These are phyloP conservation scores for Auricularia auricula-judae DNA, from an alignment of 768 basidiomycete genomes.

Conservation along the genomic window DNA sequence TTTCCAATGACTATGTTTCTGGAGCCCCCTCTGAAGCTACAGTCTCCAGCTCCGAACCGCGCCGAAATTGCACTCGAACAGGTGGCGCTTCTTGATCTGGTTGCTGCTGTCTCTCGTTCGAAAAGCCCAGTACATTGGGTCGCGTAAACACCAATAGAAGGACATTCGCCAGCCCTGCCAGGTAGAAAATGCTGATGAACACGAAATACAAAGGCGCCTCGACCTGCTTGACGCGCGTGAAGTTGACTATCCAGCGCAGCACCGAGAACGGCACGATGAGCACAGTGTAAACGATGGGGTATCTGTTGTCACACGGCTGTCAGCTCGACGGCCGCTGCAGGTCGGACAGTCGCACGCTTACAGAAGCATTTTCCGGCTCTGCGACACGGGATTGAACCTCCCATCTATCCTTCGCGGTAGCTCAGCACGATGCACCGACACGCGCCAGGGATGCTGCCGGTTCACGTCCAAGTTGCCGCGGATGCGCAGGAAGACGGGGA, in stretches of 20 bases:
- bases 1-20: no score
- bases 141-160: conserved; percentile 26
- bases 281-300: conserved; percentile 28
- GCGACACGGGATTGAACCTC: background rate
- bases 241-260: conserved; percentile 28
- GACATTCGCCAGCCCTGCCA: conserved; percentile 32
- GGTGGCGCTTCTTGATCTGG: no score
- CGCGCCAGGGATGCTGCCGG: conserved; percentile 24
- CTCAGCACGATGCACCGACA: conserved; percentile 2
- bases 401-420: background rate
- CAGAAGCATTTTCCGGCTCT: conserved; percentile 8
- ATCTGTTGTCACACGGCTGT: conserved; percentile 13
- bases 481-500: conserved; percentile 27
- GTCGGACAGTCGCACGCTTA: background rate
- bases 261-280: conserved; percentile 29
- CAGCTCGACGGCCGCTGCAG: background rate
- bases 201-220: conserved; percentile 23
- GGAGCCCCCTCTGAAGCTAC: no score
- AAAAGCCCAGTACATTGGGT: conserved; percentile 24
- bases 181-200: conserved; percentile 20
- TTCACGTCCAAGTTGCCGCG: conserved; percentile 23
- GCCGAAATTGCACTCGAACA: no score
- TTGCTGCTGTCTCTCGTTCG: background rate
- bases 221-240: background rate
- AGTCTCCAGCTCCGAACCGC: no score